These are phyloP conservation scores for Helicostylum pulchrum DNA, from an alignment of 192 early-diverging fungal species.

Conservation along the genomic window DNA sequence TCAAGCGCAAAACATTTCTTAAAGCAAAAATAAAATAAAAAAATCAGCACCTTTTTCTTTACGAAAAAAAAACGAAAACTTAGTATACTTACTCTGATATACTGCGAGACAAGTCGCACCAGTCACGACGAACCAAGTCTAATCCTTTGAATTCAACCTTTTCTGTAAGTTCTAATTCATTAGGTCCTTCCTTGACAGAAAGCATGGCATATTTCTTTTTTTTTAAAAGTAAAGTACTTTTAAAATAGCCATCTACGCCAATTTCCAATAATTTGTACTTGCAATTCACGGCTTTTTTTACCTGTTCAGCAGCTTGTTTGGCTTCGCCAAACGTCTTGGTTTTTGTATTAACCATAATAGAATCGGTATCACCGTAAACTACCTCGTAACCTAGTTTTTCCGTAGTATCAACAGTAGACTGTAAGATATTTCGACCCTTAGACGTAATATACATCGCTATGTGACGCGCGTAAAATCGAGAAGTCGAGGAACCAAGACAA, in stretches of 20 bases:
- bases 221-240: slow-evolving; percentile 85
- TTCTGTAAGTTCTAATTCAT: slow-evolving; percentile 28
- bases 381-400: slow-evolving; percentile 74
- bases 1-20: slow-evolving; percentile 62
- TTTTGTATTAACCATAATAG: slow-evolving; percentile 96
- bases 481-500: slow-evolving; percentile 90
- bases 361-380: slow-evolving; percentile 99
- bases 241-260: slow-evolving; percentile 91
- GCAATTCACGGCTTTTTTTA: slow-evolving; percentile 85
- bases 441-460: slow-evolving; percentile 95
- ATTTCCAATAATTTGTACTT: slow-evolving; percentile 91
- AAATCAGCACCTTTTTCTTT: not conserved
- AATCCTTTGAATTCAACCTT: slow-evolving; percentile 87
- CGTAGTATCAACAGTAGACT: slow-evolving; percentile 86
- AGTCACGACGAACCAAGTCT: slow-evolving; percentile 94
- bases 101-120: slow-evolving; percentile 92
- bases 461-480: slow-evolving; percentile 96
- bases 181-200: slow-evolving; percentile 54
- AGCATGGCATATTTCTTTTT: slow-evolving; percentile 99
- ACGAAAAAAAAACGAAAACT: too few species aligned
- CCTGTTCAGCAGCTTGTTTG: slow-evolving; percentile 72
- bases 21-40: not conserved
- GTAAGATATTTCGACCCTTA: slow-evolving; percentile 93
- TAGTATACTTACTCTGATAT: slow-evolving; percentile 62
- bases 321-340: slow-evolving; percentile 66